Evolutionary conservation across 208 protist species (phyloP).

Genomic region (Sergeia podlipaevii): DNA sequence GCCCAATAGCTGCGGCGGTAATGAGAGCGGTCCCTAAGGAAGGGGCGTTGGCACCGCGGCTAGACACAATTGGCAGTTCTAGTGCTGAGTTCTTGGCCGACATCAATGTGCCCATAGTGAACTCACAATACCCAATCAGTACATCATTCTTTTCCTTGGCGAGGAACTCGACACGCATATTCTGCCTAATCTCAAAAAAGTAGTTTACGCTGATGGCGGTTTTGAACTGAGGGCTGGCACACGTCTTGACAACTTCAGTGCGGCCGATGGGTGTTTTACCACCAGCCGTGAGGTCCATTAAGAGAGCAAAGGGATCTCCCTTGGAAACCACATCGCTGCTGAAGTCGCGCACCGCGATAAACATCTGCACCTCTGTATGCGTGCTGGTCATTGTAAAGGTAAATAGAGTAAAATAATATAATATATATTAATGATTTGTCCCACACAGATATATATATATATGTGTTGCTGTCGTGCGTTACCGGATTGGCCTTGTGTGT

Average conservation of each 20-base stretch:
- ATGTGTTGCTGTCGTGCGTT: too few relatives aligned
- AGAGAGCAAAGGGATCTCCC: constrained; percentile 19
- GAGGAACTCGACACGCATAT: constrained; percentile 15
- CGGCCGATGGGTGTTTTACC: background rate
- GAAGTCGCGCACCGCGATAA: too few relatives aligned
- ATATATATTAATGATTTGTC: too few relatives aligned
- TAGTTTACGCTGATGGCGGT: constrained; percentile 16
- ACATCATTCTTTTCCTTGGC: constrained; percentile 27
- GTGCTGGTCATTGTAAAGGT: constrained; percentile 13
- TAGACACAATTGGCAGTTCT: constrained; percentile 8
- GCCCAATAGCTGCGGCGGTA: constrained; percentile 7
- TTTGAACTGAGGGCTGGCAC: constrained; percentile 33
- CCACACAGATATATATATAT: too few relatives aligned
- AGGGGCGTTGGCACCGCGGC: too few relatives aligned
- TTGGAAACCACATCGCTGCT: constrained; percentile 24
- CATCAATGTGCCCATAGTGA: constrained; percentile 24
- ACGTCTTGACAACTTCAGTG: constrained; percentile 25
- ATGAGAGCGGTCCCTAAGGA: constrained; percentile 25
- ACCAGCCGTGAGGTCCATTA: constrained; percentile 4
- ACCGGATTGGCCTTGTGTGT: too few relatives aligned
- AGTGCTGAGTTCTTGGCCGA: constrained; percentile 4
- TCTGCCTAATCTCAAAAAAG: constrained; percentile 39
- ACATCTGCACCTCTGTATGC: constrained; percentile 22
- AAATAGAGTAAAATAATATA: background rate
- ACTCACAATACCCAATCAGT: constrained; percentile 17